A percentile compares a stretch with the other conserved stretches of the same genome.
phyloP scores from a whole-genome alignment of 345 rosid species.

The Salix dunnii region DNA sequence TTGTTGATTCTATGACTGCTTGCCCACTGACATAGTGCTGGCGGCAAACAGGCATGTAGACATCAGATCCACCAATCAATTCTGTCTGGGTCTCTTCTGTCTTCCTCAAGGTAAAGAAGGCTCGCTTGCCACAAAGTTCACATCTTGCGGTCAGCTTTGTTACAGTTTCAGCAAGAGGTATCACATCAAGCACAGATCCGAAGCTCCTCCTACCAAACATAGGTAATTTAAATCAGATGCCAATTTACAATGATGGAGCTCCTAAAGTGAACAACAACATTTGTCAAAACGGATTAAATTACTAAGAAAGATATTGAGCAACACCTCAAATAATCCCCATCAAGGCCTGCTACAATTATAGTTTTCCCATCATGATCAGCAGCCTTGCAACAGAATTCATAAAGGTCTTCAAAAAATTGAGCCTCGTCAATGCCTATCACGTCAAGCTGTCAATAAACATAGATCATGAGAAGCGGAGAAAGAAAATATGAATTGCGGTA shows the following conservation, averaged over 20 bases:
- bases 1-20: conserved; percentile 37
- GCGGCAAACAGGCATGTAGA: conserved; percentile 91
- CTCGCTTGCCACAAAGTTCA: conserved; percentile 74
- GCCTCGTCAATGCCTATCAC: conserved; percentile 95
- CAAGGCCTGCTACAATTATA: conserved; percentile 73
- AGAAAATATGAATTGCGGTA: too few species aligned
- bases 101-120: conserved; percentile 76
- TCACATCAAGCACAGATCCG: conserved; percentile 73
- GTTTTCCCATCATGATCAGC: conserved; percentile 81
- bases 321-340: conserved; percentile 88
- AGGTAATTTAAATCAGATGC: background rate
- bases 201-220: conserved; percentile 62
- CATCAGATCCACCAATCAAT: conserved; percentile 70
- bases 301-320: background rate
- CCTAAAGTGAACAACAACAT: too few species aligned
- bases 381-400: conserved; percentile 81
- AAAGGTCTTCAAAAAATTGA: conserved; percentile 87
- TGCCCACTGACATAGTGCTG: conserved; percentile 62
- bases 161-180: conserved; percentile 79
- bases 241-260: background rate
- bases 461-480: background rate
- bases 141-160: conserved; percentile 78
- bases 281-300: background rate
- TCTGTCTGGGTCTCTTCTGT: conserved; percentile 57
- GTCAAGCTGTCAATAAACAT: conserved; percentile 49